Base-by-base conservation (phyloP, 148 eudicot genomes). In the Selenicereus undatus region DNA sequence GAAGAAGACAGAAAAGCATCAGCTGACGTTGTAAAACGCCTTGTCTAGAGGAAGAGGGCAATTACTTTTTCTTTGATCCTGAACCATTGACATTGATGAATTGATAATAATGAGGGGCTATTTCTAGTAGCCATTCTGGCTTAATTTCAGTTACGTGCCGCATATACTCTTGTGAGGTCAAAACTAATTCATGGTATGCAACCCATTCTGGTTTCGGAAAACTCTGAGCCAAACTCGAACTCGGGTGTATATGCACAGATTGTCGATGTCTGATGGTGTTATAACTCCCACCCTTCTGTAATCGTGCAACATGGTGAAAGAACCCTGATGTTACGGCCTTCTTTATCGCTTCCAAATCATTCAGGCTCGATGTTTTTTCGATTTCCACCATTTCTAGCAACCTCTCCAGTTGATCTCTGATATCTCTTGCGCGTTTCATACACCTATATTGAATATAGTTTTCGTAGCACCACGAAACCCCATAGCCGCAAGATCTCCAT, bases 351-450 rank as follows among this genome's bases (percentile, higher is more conserved):
- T 92, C 98, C 62, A 91, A 78, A 84, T 94, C 98, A 86, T 93
- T 90, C 48, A 82, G 76, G 75, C 90, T 89, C 26, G 98, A 88
- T 48, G 87, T 83, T 43, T 82, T 24, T 76, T 95, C 92, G 81
- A 95, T 93, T 82, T 93, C 98, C 29, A 95, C 97, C 82, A 93
- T 90, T 74, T 95, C 98, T 71, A 95, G 45, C 13, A 95, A 88
- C 58, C 97, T 95, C 82, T 90, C 96, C 51, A 95, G 86, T 78
- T 95, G 98, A 82, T 95, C 98, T 86, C 97, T 89, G 66, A 95
- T 89, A 80, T 95, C 96, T 77, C 98, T 90, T 13, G 97, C 94
- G 42, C 97, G 90, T 83, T 93, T 95, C 98, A 95, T 93, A 84
- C 94, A 93, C 79, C 96, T 90, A 75, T 78, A 91, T 90, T 89